phyloP scores from a whole-genome alignment of 257 asterid species.

The Przewalskia tangutica region DNA sequence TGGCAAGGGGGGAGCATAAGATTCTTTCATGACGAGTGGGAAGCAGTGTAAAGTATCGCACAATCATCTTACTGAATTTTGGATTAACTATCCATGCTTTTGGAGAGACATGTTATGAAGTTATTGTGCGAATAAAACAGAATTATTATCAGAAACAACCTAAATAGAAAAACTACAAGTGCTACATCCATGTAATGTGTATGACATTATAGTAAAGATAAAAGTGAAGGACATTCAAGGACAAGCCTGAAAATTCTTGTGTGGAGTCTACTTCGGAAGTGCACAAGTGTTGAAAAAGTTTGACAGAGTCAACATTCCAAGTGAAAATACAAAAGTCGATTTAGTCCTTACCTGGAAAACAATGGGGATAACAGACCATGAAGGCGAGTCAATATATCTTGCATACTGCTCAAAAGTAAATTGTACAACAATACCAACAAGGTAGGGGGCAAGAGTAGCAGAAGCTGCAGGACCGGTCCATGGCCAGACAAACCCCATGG shows the following conservation, averaged over 20 bases:
- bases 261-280: background rate
- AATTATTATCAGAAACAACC: background rate
- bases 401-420: conserved; percentile 89
- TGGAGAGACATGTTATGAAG: background rate
- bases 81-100: background rate
- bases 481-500: conserved; percentile 98
- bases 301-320: background rate
- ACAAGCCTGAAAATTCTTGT: background rate
- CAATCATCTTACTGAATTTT: background rate
- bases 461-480: conserved; percentile 99
- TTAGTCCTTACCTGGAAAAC: conserved; percentile 63
- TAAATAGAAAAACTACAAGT: background rate
- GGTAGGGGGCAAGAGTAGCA: conserved; percentile 93
- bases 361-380: conserved; percentile 77
- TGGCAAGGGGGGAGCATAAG: background rate
- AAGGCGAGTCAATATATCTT: conserved; percentile 54
- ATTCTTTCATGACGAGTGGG: background rate
- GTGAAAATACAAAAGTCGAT: background rate
- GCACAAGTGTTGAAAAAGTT: background rate
- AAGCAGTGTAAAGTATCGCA: background rate
- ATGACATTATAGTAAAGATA: background rate
- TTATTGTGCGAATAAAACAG: background rate
- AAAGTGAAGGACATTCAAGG: background rate
- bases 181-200: background rate
- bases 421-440: conserved; percentile 83